Base-by-base conservation (phyloP, 2,329 filamentous ascomycete genomes). In the Sphaerulina musiva region DNA sequence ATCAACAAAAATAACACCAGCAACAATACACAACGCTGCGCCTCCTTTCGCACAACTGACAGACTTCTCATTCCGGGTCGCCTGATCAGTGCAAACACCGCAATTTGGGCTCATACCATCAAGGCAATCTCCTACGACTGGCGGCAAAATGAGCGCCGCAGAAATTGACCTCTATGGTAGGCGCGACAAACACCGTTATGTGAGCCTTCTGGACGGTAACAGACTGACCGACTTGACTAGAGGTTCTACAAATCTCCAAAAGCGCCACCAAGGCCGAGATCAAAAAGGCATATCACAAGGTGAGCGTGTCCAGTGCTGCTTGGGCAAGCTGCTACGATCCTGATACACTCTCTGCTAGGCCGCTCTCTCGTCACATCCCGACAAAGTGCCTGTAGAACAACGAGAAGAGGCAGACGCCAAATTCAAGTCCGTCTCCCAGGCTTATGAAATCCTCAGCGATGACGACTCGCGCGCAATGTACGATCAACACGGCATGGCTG, bases 371-470 rank as follows among this genome's bases (percentile, higher is more conserved):
- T 87, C 90, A 68, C 93, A 98, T 69, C 93, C 93, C 45, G 93
- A 98, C 76, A 98, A 98, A 76, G 93, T 95, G 54, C 79, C 90
- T 64, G 89, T 92, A 72, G 83, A 87, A 29, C 84, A 91, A 68
- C 86, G 92, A 63, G 85, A 84, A 69, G 87, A 86, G 62, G 89
- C 93, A 57, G 93, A 97, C 72, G 79, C 84, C 68, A 90, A 85
- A 68, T 98, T 98, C 83, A 98, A 98, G 76, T 78, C 84, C 52
- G 85, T 95, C 54, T 91, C 87, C 56, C 86, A 95, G 74, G 93
- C 93, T 64, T 98, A 98, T 78, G 93, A 98, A 70, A 97, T 98
- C 69, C 89, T 98, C 53, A 86, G 83, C 74, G 92, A 98, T 78
- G 92, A 97, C 59, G 84, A 97, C 58, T 96, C 95, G 73, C 86